Percentiles rank a stretch among this genome's conserved stretches.
These are phyloP conservation scores for Theobroma grandiflorum DNA, from an alignment of 441 rosid genomes.

Conservation along the genomic window DNA sequence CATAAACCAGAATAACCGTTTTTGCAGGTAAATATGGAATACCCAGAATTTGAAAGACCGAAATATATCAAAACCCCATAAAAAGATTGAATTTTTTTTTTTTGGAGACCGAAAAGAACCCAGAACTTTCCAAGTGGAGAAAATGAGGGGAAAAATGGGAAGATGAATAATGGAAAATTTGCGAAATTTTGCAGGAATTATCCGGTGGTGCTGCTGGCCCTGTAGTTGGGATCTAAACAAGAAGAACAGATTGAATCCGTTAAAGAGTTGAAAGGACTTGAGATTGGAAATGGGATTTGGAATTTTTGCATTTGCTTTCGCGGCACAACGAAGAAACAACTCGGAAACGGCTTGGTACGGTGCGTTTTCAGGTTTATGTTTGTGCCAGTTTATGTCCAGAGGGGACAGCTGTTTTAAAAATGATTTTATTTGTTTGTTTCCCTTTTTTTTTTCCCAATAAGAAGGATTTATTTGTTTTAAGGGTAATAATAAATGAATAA, in stretches of 20 bases:
- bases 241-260: neutral
- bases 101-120: neutral
- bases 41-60: conserved; percentile 8
- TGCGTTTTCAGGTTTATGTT: conserved; percentile 16
- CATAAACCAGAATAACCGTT: neutral
- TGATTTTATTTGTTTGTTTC: neutral
- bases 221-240: conserved; percentile 10
- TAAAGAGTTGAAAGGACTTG: neutral
- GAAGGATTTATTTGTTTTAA: neutral
- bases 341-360: neutral
- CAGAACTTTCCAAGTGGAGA: neutral
- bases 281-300: neutral
- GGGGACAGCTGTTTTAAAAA: neutral
- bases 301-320: neutral
- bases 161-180: neutral
- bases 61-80: neutral
- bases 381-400: neutral
- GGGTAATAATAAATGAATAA: neutral
- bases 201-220: neutral
- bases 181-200: neutral
- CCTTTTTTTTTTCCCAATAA: neutral
- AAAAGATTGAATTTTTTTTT: neutral
- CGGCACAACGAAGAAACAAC: neutral
- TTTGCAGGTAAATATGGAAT: neutral
- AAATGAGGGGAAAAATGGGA: neutral